Evolutionary conservation across 768 basidiomycete species (phyloP).

Genomic region (Paxillus ammoniavirescens): DNA sequence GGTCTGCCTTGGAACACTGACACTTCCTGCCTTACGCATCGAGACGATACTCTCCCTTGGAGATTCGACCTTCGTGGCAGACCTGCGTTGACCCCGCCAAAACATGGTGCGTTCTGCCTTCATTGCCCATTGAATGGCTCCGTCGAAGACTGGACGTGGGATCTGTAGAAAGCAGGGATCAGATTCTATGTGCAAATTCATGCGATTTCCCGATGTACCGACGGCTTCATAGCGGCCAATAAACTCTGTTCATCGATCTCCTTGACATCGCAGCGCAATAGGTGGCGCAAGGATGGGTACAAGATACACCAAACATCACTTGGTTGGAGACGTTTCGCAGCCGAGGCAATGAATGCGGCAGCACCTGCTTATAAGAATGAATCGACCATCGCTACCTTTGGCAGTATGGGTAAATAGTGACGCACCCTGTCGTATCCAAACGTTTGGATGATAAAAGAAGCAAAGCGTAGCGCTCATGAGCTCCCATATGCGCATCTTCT

Average conservation of each 20-base stretch:
- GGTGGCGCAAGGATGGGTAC: conserved; percentile 86
- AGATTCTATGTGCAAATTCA: background rate
- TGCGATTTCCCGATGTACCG: conserved; percentile 49
- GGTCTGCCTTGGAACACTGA: conserved; percentile 40
- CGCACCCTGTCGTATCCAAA: conserved; percentile 94
- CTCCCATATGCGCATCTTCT: conserved; percentile 97
- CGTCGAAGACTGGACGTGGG: conserved; percentile 75
- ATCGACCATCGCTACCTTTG: background rate
- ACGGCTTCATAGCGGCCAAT: conserved; percentile 72
- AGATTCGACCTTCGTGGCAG: conserved; percentile 54
- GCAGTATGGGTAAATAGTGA: background rate
- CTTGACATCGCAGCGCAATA: conserved; percentile 80
- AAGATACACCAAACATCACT: conserved; percentile 98
- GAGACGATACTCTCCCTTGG: conserved; percentile 71
- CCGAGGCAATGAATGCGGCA: conserved; percentile 83
- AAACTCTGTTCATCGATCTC: conserved; percentile 72
- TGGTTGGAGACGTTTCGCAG: conserved; percentile 74
- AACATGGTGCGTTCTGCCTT: conserved; percentile 77
- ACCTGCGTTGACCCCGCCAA: conserved; percentile 62
- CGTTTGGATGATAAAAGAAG: conserved; percentile 92
- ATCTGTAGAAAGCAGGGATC: conserved; percentile 33
- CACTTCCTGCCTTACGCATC: conserved; percentile 50
- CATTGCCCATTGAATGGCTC: conserved; percentile 86
- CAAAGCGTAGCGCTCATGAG: conserved; percentile 84
- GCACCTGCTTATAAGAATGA: conserved; percentile 52